Evolutionary conservation across 2,329 filamentous ascomycete genomes (phyloP).

Genomic region (Hypomyces rosellus): DNA sequence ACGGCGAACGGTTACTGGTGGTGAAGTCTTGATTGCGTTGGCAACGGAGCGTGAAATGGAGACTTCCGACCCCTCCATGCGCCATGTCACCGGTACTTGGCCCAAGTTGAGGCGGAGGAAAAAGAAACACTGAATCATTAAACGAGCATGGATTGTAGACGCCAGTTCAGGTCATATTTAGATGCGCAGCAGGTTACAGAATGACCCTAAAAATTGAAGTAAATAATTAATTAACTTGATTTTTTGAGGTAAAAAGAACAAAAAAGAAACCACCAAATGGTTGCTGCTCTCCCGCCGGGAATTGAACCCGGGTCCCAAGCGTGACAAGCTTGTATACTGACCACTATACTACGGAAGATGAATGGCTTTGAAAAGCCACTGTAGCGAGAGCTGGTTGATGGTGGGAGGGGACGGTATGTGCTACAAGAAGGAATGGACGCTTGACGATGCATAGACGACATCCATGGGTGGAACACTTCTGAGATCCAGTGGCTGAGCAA

Average conservation of each 20-base stretch:
- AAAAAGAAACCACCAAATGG: neutral
- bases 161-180: too few species aligned
- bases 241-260: neutral
- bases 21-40: too few species aligned
- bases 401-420: too few species aligned
- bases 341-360: constrained; percentile 20
- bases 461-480: too few species aligned
- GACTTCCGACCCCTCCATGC: constrained; percentile 6
- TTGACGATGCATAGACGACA: too few species aligned
- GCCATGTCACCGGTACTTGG: constrained; percentile 9
- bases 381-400: constrained; percentile 10
- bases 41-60: constrained; percentile 12
- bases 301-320: constrained; percentile 21
- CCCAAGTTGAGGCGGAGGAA: neutral
- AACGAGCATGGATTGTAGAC: too few species aligned
- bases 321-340: constrained; percentile 21
- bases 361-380: constrained; percentile 2
- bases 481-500: too few species aligned
- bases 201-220: neutral
- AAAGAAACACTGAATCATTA: neutral
- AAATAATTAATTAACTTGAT: neutral
- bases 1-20: too few species aligned
- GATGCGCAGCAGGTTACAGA: too few species aligned
- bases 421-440: neutral
- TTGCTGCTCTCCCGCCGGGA: constrained; percentile 17